These are phyloP conservation scores for Hymenoscyphus albidus DNA, from an alignment of 2,329 filamentous ascomycete species.

Conservation along the genomic window DNA sequence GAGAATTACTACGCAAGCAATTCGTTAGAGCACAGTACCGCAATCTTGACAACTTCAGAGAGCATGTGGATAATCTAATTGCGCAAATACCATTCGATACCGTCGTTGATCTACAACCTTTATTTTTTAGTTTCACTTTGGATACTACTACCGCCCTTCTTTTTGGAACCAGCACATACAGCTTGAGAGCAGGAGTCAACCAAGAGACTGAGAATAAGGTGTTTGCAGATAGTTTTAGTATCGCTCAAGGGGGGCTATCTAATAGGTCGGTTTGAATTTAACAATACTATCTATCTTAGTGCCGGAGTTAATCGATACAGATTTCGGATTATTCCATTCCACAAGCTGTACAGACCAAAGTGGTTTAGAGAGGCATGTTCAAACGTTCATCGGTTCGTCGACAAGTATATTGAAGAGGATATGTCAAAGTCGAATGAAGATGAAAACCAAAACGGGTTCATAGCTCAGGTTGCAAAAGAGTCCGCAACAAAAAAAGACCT, in stretches of 20 bases:
- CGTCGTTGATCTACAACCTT: slow-evolving; percentile 36
- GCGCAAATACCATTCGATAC: slow-evolving; percentile 10
- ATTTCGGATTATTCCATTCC: slow-evolving; percentile 26
- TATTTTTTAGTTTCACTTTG: slow-evolving; percentile 51
- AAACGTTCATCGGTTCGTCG: slow-evolving; percentile 22
- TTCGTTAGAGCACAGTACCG: slow-evolving; percentile 24
- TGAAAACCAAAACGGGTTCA: slow-evolving; percentile 17
- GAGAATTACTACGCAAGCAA: slow-evolving; percentile 31
- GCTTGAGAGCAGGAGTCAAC: slow-evolving; percentile 15
- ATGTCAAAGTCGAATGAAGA: slow-evolving; percentile 31
- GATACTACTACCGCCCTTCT: slow-evolving; percentile 55
- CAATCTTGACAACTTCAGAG: slow-evolving; percentile 17
- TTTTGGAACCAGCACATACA: slow-evolving; percentile 46
- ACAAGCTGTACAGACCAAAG: slow-evolving; percentile 10
- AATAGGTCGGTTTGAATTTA: slow-evolving; percentile 11
- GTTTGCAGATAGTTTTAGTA: slow-evolving; percentile 39
- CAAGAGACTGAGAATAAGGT: slow-evolving; percentile 14
- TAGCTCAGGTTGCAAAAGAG: slow-evolving; percentile 15
- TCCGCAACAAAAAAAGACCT: slow-evolving; percentile 35
- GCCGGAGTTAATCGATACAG: background rate
- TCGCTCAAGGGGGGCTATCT: slow-evolving; percentile 34
- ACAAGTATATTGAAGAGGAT: slow-evolving; percentile 32
- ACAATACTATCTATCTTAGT: too few relatives aligned
- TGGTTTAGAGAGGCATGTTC: slow-evolving; percentile 22
- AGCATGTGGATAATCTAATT: slow-evolving; percentile 35